phyloP scores from a whole-genome alignment of 2,329 filamentous ascomycete species.

The Mariannaea elegans region DNA sequence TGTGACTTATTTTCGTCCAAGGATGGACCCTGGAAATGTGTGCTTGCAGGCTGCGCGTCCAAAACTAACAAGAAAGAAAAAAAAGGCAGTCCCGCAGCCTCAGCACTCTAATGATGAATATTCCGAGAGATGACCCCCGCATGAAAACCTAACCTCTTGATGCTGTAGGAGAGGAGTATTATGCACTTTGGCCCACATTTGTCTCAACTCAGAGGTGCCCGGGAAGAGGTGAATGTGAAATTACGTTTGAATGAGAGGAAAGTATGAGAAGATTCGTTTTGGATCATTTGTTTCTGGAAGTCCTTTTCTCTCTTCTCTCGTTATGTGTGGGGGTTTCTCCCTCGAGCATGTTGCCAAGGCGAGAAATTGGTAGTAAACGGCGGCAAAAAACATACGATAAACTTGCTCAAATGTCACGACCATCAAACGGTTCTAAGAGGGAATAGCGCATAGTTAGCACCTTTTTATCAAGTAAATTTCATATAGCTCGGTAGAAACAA shows the following conservation, averaged over 20 bases:
- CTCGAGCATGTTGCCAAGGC: background rate
- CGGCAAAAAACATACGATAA: constrained; percentile 13
- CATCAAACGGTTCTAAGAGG: background rate
- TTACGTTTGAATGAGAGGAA: background rate
- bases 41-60: constrained; percentile 1
- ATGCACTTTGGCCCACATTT: background rate
- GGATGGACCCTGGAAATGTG: no score
- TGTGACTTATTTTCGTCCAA: background rate
- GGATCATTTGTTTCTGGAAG: background rate
- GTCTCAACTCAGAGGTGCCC: background rate
- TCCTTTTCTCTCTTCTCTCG: background rate
- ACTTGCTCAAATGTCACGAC: constrained; percentile 12
- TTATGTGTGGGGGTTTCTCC: background rate
- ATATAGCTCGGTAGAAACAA: no score
- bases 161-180: background rate
- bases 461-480: no score
- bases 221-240: no score
- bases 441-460: no score
- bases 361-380: background rate
- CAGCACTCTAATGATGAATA: constrained; percentile 5
- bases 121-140: constrained; percentile 8
- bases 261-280: background rate
- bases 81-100: background rate
- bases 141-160: background rate
- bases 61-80: background rate